Base-by-base conservation (phyloP, 1,284 basidiomycete species). In the Pterula multifida region DNA sequence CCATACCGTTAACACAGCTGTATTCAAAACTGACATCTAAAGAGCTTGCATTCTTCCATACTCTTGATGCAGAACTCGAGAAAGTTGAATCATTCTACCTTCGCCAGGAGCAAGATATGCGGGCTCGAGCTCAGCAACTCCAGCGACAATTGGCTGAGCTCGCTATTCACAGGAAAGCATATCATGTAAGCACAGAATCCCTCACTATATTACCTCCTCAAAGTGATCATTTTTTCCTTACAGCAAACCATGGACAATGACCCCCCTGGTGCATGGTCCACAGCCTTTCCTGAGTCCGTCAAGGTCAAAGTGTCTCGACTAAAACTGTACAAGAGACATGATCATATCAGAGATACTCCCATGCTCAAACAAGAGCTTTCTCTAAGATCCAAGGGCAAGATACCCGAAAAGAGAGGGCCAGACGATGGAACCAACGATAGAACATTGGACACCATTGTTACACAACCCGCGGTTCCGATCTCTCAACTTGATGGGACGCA, bases 41-140 rank as follows among this genome's bases (percentile, higher is more conserved):
- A 32, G 83, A 93, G 58, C 63, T 68, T 44, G 71, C 71, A 2
- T 95, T 92, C 66, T 87, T 95, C 55, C 72, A 79, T 3, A 71
- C 78, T 35, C 71, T 95, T 1, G 85, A 93, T 55, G 61, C 61
- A 0, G 81, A 95, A 61, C 68, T 94, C 0, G 78, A 83, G 50
- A 90, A 95, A 68, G 78, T 94, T 21, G 84, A 92, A 59, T 67
- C 68, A 2, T 98, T 98, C 63, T 97, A 90, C 61, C 60, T 76
- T 4, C 77, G 76, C 22, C 75, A 85, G 22, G 89, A 90, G 63
- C 68, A 71, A 22, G 89, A 91, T 55, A 80, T 85, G 65, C 65
- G 67, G 21, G 66, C 65, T 24, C 72, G 71, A 52, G 74, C 78
- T 51, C 63, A 60, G 47, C 36, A 60, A 17, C 68, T 95, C 0